A percentile compares a stretch with the other conserved stretches of the same genome.
Conservation (phyloP, 2,329 filamentous ascomycete genomes). For the Diaporthe vexans region DNA sequence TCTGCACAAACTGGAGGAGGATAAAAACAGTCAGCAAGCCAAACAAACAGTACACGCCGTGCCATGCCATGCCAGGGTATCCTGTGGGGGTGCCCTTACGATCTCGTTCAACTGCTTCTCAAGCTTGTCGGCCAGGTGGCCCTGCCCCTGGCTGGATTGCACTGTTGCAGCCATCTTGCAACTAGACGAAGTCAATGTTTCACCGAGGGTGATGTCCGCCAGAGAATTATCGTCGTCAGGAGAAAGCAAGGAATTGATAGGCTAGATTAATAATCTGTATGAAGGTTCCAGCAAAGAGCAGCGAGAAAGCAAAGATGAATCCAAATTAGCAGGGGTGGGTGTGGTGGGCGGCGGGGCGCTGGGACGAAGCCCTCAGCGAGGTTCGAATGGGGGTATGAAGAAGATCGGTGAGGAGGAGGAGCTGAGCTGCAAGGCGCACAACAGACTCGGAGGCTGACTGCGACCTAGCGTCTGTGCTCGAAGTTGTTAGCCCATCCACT, state of each 20-base stretch:
- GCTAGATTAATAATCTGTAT: not conserved
- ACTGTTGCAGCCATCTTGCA: conserved; percentile 20
- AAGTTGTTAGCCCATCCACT: not conserved
- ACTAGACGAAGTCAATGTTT: not conserved
- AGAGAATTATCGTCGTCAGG: not conserved
- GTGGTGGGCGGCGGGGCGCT: not conserved
- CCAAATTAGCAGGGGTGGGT: not conserved
- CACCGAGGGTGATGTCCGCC: not conserved
- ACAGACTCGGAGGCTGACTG: not conserved
- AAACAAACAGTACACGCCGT: not conserved
- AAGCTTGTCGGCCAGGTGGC: conserved; percentile 40
- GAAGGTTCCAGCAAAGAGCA: too few relatives aligned
- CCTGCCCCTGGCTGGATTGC: conserved; percentile 20
- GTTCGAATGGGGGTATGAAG: not conserved
- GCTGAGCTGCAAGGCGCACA: conserved; percentile 4
- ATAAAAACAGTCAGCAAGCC: conserved; percentile 6
- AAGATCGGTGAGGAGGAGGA: conserved; percentile 2
- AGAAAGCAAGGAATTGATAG: not conserved
- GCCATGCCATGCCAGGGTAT: too few relatives aligned
- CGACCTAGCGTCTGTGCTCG: not conserved
- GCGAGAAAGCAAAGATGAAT: not conserved
- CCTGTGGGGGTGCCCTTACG: conserved; percentile 19
- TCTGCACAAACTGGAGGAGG: conserved; percentile 39
- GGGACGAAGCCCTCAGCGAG: not conserved
- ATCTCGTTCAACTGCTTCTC: conserved; percentile 39